Percentiles rank a stretch among this genome's conserved stretches.
These are phyloP conservation scores for Ceratocystiopsis sp. DNA, from an alignment of 2,329 filamentous ascomycete species.

Conservation along the genomic window DNA sequence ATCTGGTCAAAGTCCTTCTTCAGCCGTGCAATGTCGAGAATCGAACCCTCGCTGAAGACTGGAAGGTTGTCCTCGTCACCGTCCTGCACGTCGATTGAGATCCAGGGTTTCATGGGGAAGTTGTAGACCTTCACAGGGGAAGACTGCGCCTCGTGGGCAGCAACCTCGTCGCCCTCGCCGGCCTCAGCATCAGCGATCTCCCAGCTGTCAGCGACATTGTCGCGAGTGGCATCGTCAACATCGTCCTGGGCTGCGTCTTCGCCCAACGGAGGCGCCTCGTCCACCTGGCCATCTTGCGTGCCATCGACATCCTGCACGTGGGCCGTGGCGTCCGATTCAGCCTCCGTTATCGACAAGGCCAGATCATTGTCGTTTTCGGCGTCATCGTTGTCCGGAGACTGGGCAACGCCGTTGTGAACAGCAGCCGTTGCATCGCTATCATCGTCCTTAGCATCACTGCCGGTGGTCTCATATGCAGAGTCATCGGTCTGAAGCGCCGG, in stretches of 20 bases:
- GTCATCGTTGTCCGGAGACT: constrained; percentile 28
- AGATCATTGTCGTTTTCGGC: constrained; percentile 38
- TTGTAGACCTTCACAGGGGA: constrained; percentile 69
- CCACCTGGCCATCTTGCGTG: constrained; percentile 35
- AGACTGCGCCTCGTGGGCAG: constrained; percentile 45
- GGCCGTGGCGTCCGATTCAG: constrained; percentile 34
- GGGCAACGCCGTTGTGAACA: constrained; percentile 3
- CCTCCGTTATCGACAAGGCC: constrained; percentile 32
- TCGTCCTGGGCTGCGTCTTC: constrained; percentile 39
- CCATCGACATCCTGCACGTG: constrained; percentile 34
- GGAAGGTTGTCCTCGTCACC: constrained; percentile 37
- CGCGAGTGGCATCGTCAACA: constrained; percentile 12
- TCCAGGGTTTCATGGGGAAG: constrained; percentile 93
- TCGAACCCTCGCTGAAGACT: constrained; percentile 56
- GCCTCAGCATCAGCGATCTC: constrained; percentile 56
- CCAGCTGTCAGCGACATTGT: constrained; percentile 62
- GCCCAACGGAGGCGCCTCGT: constrained; percentile 33
- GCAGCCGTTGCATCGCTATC: constrained; percentile 59
- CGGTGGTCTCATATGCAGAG: not conserved
- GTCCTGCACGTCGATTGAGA: constrained; percentile 62
- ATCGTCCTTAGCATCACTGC: constrained; percentile 13
- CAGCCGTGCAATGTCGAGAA: constrained; percentile 83
- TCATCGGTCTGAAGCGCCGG: not conserved
- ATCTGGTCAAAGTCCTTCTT: constrained; percentile 98
- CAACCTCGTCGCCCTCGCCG: constrained; percentile 38